Base-by-base conservation (phyloP, 805 yeast genomes). In the Candida yuanshanica region DNA sequence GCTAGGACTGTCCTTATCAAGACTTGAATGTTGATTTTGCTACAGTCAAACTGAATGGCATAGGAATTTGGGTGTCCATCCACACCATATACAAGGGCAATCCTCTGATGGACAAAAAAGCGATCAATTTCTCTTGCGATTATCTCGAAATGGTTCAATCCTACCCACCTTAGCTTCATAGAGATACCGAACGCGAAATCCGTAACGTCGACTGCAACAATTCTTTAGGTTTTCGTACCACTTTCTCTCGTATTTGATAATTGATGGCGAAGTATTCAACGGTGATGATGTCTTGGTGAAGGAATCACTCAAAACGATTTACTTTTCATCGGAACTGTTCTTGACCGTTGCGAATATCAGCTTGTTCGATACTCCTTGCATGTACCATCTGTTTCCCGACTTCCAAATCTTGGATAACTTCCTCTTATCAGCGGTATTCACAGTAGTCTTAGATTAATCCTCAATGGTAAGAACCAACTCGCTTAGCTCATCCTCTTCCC, bases 381-480 rank as follows among this genome's bases (percentile, higher is more conserved):
- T 24, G 35, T 47, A 41, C 57, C 54, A 55, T 10, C 36, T 48
- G 12, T 36, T 35, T 4, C 47, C 43, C 9, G 44, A 43, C 17
- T 41, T 43, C 8, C 38, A 22, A 7, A 50, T 32, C 26, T 39
- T 50, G 42, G 43, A 52, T 11, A 54, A 29, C 36, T 41, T 27
- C 57, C 37, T 42, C 54, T 50, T 34, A 51, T 49, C 21, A 49
- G 38, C 31, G 43, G 58, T 41, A 55, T 58, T 17, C 8, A 59
- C 41, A 5, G 55, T 39, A 33, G 58, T 55, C 11, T 52, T 41
- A n/a, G 60, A 50, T 10, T 42, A 45, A 9, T 53, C 51, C 13
- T 62, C 36, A 45, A 62, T 65, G n/a, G 53, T 53, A 10, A 44
- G 24, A 8, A 46, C 38, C 13, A 37, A 25, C 20, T 38, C 39